Percentiles rank a stretch among this genome's conserved stretches.
phyloP scores from a whole-genome alignment of 768 basidiomycete genomes.

The Boletus vermiculosoides region DNA sequence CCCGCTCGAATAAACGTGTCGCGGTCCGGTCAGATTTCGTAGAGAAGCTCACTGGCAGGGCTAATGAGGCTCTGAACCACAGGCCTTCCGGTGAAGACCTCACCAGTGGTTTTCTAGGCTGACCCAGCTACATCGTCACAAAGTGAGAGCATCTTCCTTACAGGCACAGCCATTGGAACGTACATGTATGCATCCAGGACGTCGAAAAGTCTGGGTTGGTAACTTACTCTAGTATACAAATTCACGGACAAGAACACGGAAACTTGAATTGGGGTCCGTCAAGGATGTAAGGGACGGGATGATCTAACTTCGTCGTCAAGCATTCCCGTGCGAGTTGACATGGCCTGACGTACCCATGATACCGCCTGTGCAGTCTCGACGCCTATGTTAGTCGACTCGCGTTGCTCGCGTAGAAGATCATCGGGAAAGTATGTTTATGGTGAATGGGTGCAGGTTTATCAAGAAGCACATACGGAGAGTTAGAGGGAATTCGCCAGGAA shows the following conservation, averaged over 20 bases:
- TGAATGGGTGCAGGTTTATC: neutral
- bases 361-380: slow-evolving; percentile 52
- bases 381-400: slow-evolving; percentile 54
- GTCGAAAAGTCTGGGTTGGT: no score
- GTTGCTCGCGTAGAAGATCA: slow-evolving; percentile 75
- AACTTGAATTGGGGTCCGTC: slow-evolving; percentile 71
- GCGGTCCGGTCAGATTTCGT: no score
- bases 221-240: neutral
- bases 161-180: no score
- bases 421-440: neutral
- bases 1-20: no score
- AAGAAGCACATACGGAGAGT: slow-evolving; percentile 44
- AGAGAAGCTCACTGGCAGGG: no score
- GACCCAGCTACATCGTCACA: no score
- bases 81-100: no score
- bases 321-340: neutral
- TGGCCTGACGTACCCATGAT: slow-evolving; percentile 40
- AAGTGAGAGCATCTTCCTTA: no score
- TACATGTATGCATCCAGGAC: no score
- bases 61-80: no score
- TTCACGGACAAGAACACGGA: slow-evolving; percentile 21
- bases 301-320: slow-evolving; percentile 7
- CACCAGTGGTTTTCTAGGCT: no score
- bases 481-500: slow-evolving; percentile 64
- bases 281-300: slow-evolving; percentile 64